Base-by-base conservation (phyloP, 2,329 filamentous ascomycete species). In the Clonostachys rhizophaga region DNA sequence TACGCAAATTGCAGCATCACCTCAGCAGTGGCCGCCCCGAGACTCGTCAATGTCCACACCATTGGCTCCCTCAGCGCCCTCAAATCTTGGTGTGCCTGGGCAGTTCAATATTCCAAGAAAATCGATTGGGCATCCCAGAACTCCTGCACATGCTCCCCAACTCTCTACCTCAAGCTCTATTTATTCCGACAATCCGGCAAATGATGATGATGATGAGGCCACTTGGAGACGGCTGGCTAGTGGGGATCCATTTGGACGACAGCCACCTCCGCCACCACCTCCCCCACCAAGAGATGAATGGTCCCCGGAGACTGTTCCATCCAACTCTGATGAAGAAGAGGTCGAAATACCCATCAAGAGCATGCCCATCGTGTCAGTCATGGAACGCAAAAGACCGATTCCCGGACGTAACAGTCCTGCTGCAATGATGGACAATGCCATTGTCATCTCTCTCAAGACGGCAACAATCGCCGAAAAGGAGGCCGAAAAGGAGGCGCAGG, bases 151-250 rank as follows among this genome's bases (percentile, higher is more conserved):
- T 39, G 49, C 50, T 30, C 57, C 60, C 12, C 63, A 69, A 9
- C 49, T 52, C 9, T 64, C 65, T 40, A 55, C 50, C 6, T 63
- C 67, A 10, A 67, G 66, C 36, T 67, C 66, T 6, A 50, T 67
- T 17, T 64, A 68, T 50, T 64, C 67, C 5, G 54, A 58, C 7
- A 55, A 58, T 35, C 59, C 64, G 8, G 51, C 9, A 30, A 30
- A 30, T 30, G 24, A 30, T 30, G 24, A 30, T 30, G 24, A 30
- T 30, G 24, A 30, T 30, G 24, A 30, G 24, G 24, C 24, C 24
- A 30, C 24, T 10, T 30, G 24, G 24, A 30, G 24, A 30, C 8
- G 24, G 24, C 24, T 30, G 24, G 24, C 24, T 4, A 30, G 24
- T 30, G 24, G 24, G 10, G 24, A 30, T 30, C 24, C 24, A 30